Conservation (phyloP, 1,284 basidiomycete genomes). For the Cutaneotrichosporon dermatis region DNA sequence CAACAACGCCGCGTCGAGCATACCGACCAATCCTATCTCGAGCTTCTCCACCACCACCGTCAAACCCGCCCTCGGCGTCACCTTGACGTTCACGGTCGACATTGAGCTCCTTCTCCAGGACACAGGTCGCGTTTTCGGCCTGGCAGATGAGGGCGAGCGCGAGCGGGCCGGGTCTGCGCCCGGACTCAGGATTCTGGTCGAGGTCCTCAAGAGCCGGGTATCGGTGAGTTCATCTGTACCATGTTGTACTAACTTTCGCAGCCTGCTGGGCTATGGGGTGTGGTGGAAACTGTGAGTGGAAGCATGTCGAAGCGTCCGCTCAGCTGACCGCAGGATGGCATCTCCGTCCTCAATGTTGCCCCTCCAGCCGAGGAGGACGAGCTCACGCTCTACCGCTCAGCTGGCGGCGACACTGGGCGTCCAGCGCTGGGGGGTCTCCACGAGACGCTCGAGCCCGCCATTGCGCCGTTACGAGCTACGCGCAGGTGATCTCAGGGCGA, state of each 20-base stretch:
- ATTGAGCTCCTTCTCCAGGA: conserved; percentile 43
- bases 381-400: conserved; percentile 26
- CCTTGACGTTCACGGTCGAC: conserved; percentile 39
- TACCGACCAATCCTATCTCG: conserved; percentile 37
- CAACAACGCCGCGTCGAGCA: conserved; percentile 30
- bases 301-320: too few relatives aligned
- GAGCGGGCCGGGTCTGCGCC: conserved; percentile 27
- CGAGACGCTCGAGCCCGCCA: conserved; percentile 32
- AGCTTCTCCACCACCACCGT: conserved; percentile 38
- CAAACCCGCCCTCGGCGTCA: conserved; percentile 41
- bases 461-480: conserved; percentile 2
- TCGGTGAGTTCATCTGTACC: conserved; percentile 28
- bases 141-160: conserved; percentile 40
- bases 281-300: conserved; percentile 43
- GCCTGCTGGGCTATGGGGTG: conserved; percentile 38
- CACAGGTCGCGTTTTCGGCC: conserved; percentile 40
- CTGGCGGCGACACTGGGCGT: conserved; percentile 29
- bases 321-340: conserved; percentile 35
- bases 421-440: conserved; percentile 30
- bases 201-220: conserved; percentile 43
- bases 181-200: conserved; percentile 39
- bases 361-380: conserved; percentile 34
- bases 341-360: conserved; percentile 29
- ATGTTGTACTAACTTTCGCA: conserved; percentile 5
- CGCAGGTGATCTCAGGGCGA: not conserved